Percentiles rank a stretch among this genome's conserved stretches.
These are phyloP conservation scores for Xylaria flabelliformis DNA, from an alignment of 495 filamentous ascomycete genomes.

Conservation along the genomic window DNA sequence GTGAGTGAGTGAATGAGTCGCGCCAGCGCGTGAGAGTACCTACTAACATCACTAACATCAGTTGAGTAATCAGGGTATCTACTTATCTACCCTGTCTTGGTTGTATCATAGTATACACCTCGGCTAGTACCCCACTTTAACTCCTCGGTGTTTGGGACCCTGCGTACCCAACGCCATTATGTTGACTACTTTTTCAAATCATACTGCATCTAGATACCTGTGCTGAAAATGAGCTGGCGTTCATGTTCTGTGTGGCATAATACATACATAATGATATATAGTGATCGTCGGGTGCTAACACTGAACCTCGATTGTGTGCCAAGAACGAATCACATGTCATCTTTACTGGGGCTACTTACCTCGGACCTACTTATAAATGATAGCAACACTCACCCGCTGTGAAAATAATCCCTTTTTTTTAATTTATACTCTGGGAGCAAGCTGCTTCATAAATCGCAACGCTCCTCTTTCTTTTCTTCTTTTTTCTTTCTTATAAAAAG, in stretches of 20 bases:
- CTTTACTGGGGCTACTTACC: too few species aligned
- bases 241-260: not conserved
- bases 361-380: too few species aligned
- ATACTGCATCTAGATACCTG: too few species aligned
- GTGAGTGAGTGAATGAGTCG: not conserved
- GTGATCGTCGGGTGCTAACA: not conserved
- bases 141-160: not conserved
- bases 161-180: not conserved
- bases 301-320: not conserved
- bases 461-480: too few species aligned
- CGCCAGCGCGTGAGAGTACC: not conserved
- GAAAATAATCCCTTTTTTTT: too few species aligned
- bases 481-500: too few species aligned
- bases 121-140: constrained; percentile 5
- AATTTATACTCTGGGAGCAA: too few species aligned
- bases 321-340: constrained; percentile 2
- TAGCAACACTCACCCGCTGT: too few species aligned
- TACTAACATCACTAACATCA: not conserved
- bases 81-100: too few species aligned
- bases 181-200: not conserved
- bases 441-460: too few species aligned
- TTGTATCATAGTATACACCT: constrained; percentile 1
- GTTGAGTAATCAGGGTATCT: not conserved
- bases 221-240: not conserved
- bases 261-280: not conserved